These are phyloP conservation scores for Beauveria medogensis DNA, from an alignment of 2,329 filamentous ascomycete genomes.

Conservation along the genomic window DNA sequence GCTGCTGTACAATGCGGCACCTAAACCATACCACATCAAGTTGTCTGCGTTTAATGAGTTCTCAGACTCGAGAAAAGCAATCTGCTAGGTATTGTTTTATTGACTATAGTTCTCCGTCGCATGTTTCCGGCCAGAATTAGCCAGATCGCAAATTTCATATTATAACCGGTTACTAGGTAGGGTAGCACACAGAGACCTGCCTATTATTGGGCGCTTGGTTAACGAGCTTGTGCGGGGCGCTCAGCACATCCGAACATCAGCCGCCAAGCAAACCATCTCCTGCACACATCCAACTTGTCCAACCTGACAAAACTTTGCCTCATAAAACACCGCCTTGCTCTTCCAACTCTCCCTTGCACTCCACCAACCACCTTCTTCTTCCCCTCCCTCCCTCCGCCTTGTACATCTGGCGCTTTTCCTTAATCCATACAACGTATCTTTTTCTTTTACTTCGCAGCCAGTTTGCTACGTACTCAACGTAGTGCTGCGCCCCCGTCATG, in stretches of 20 bases:
- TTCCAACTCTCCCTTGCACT: conserved; percentile 17
- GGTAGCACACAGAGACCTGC: background rate
- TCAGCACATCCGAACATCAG: conserved; percentile 10
- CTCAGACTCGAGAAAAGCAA: background rate
- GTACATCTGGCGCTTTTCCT: conserved; percentile 14
- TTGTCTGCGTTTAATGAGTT: background rate
- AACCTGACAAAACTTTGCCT: conserved; percentile 28
- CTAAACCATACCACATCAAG: background rate
- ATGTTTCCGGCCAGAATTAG: background rate
- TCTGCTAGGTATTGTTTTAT: no score
- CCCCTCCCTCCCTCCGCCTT: conserved; percentile 13
- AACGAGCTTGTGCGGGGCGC: conserved; percentile 8
- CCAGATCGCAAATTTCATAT: background rate
- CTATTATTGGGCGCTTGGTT: background rate
- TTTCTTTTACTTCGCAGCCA: conserved; percentile 16
- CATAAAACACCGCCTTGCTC: conserved; percentile 18
- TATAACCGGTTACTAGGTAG: background rate
- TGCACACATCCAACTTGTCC: conserved; percentile 17
- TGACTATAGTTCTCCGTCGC: background rate
- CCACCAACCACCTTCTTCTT: conserved; percentile 13
- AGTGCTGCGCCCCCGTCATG: conserved; percentile 34
- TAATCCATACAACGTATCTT: conserved; percentile 14
- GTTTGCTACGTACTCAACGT: conserved; percentile 35
- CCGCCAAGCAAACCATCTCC: background rate
- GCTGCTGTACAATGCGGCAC: no score